phyloP scores from a whole-genome alignment of 305 asterid species.

The Solanum hybrid region DNA sequence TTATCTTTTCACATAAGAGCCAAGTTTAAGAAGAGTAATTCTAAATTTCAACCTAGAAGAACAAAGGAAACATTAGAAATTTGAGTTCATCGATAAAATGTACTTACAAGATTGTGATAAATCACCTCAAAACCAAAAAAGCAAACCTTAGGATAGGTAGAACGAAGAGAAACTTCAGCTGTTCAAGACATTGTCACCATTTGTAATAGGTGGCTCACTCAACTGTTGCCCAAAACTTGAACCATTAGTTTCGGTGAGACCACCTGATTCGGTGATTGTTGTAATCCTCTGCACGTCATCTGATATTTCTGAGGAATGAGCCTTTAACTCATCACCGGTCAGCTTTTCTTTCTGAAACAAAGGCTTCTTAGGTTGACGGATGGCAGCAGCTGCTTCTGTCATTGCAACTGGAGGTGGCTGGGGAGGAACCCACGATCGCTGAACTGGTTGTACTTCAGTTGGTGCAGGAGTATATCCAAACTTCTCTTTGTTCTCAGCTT shows the following conservation, averaged over 20 bases:
- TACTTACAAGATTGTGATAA: not conserved
- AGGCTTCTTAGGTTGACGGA: conserved; percentile 71
- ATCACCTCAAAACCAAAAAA: not conserved
- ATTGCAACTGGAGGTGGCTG: conserved; percentile 81
- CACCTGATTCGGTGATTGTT: conserved; percentile 62
- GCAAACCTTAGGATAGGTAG: not conserved
- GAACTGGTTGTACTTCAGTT: conserved; percentile 33
- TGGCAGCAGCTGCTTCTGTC: conserved; percentile 84
- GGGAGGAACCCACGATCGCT: conserved; percentile 82
- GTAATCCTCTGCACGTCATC: conserved; percentile 66
- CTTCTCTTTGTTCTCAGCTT: conserved; percentile 33
- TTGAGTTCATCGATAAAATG: not conserved
- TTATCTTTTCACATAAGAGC: not conserved
- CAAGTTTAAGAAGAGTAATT: not conserved
- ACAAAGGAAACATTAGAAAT: not conserved
- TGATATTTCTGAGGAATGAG: conserved; percentile 32
- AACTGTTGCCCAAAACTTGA: conserved; percentile 20
- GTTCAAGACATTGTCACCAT: not conserved
- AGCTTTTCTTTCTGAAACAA: conserved; percentile 30
- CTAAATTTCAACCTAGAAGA: not conserved
- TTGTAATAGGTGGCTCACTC: not conserved
- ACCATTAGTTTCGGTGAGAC: conserved; percentile 28
- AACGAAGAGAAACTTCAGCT: not conserved
- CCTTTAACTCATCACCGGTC: conserved; percentile 45
- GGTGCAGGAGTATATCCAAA: conserved; percentile 21